phyloP scores from a whole-genome alignment of 2,329 filamentous ascomycete genomes.

The Cadophora malorum region DNA sequence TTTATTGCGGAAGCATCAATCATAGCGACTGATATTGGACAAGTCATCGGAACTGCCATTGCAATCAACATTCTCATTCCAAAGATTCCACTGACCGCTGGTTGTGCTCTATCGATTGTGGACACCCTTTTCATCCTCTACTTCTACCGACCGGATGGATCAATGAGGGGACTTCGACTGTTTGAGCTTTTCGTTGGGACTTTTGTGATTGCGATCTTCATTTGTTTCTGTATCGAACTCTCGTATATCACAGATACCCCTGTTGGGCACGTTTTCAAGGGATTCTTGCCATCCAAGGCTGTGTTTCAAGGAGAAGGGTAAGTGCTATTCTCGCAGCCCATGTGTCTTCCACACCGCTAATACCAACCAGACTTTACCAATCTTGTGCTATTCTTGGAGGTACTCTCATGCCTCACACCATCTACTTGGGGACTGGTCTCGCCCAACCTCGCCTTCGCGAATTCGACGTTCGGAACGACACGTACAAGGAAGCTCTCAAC shows the following conservation, averaged over 20 bases:
- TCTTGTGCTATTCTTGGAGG: slow-evolving; percentile 78
- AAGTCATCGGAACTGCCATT: slow-evolving; percentile 73
- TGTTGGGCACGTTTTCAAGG: slow-evolving; percentile 63
- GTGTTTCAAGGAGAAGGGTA: slow-evolving; percentile 61
- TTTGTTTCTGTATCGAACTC: slow-evolving; percentile 73
- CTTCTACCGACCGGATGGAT: slow-evolving; percentile 65
- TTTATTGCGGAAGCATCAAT: slow-evolving; percentile 56
- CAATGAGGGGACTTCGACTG: slow-evolving; percentile 60
- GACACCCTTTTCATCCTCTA: slow-evolving; percentile 71
- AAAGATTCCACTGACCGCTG: slow-evolving; percentile 67
- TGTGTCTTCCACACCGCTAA: slow-evolving; percentile 24
- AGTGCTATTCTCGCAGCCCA: slow-evolving; percentile 27
- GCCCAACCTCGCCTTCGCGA: slow-evolving; percentile 69
- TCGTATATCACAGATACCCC: slow-evolving; percentile 61
- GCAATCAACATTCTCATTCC: slow-evolving; percentile 69
- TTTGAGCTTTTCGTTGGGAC: slow-evolving; percentile 69
- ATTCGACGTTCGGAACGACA: slow-evolving; percentile 65
- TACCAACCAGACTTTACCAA: slow-evolving; percentile 59
- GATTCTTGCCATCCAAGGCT: slow-evolving; percentile 65
- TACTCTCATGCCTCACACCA: slow-evolving; percentile 73
- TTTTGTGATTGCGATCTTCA: slow-evolving; percentile 67
- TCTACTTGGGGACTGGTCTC: slow-evolving; percentile 73
- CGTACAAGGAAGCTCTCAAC: slow-evolving; percentile 44
- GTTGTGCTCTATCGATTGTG: slow-evolving; percentile 69
- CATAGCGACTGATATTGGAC: slow-evolving; percentile 37